Percentiles rank a stretch among this genome's conserved stretches.
phyloP scores from a whole-genome alignment of 2,329 filamentous ascomycete genomes.

The Fusarium siculi region DNA sequence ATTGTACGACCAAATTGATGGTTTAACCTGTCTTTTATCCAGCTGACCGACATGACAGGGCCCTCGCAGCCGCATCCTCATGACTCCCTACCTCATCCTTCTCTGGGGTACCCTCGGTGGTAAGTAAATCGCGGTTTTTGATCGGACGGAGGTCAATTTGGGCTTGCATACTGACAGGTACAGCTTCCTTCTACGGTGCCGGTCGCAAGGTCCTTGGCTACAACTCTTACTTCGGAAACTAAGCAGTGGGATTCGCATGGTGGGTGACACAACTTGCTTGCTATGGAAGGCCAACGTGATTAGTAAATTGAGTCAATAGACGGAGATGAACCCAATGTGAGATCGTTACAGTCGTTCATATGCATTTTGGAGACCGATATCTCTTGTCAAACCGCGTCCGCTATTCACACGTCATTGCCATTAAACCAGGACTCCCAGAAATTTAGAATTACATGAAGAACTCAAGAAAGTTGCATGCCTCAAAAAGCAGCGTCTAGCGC shows the following conservation, averaged over 20 bases:
- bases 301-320: slow-evolving; percentile 45
- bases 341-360: slow-evolving; percentile 21
- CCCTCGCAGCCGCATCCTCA: slow-evolving; percentile 71
- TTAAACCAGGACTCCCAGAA: slow-evolving; percentile 47
- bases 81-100: slow-evolving; percentile 75
- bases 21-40: slow-evolving; percentile 4
- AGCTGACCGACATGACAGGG: slow-evolving; percentile 57
- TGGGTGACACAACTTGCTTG: slow-evolving; percentile 15
- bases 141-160: neutral
- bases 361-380: neutral
- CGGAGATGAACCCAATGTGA: slow-evolving; percentile 29
- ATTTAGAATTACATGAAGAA: slow-evolving; percentile 46
- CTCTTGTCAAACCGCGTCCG: slow-evolving; percentile 30
- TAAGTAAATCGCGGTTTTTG: slow-evolving; percentile 54
- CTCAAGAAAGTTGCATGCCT: slow-evolving; percentile 38
- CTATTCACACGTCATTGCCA: slow-evolving; percentile 47
- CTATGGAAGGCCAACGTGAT: slow-evolving; percentile 33
- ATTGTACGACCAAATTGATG: slow-evolving; percentile 68
- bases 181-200: slow-evolving; percentile 76
- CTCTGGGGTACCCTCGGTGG: slow-evolving; percentile 72
- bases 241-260: slow-evolving; percentile 39
- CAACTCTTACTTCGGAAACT: slow-evolving; percentile 80
- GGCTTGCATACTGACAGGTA: slow-evolving; percentile 24
- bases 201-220: slow-evolving; percentile 78
- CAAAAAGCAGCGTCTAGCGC: slow-evolving; percentile 32